These are phyloP conservation scores for Apiospora koreana DNA, from an alignment of 2,329 filamentous ascomycete genomes.

Conservation along the genomic window DNA sequence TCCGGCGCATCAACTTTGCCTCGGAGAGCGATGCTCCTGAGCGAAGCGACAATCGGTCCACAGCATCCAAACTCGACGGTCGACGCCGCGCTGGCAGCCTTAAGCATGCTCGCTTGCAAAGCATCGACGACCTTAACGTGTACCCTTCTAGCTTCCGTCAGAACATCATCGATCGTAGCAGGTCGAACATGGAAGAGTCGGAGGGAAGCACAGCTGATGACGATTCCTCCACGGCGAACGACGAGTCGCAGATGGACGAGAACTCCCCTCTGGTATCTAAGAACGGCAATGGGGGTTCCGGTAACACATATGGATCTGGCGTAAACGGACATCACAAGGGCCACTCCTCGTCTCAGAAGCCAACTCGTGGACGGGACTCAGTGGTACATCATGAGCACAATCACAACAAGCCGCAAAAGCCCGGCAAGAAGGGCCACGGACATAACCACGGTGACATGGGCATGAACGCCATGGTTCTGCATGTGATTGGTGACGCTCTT, in stretches of 20 bases:
- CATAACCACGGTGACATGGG: conserved; percentile 89
- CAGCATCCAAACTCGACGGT: conserved; percentile 35
- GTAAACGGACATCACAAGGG: conserved; percentile 26
- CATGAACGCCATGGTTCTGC: conserved; percentile 83
- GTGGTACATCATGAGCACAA: conserved; percentile 72
- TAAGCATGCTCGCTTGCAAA: conserved; percentile 61
- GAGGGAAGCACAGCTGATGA: conserved; percentile 57
- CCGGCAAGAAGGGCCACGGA: conserved; percentile 48
- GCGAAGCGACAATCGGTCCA: conserved; percentile 30
- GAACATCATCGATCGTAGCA: conserved; percentile 85
- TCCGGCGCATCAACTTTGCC: conserved; percentile 43
- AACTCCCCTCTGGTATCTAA: conserved; percentile 38
- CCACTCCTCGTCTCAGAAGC: conserved; percentile 26
- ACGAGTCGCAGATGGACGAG: conserved; percentile 36
- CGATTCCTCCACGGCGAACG: conserved; percentile 34
- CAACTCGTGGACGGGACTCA: conserved; percentile 47
- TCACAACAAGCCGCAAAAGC: conserved; percentile 71
- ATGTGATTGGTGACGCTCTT: conserved; percentile 79
- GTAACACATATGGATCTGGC: conserved; percentile 24
- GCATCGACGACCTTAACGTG: conserved; percentile 75
- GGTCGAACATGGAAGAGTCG: conserved; percentile 58
- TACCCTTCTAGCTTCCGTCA: conserved; percentile 90
- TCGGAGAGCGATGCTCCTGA: conserved; percentile 32
- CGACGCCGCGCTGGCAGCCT: conserved; percentile 48
- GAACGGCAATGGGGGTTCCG: conserved; percentile 22